Percentiles rank a stretch among this genome's conserved stretches.
Evolutionary conservation across 495 filamentous ascomycete species (phyloP).

Genomic region (Pseudoneurospora amorphoporcata): DNA sequence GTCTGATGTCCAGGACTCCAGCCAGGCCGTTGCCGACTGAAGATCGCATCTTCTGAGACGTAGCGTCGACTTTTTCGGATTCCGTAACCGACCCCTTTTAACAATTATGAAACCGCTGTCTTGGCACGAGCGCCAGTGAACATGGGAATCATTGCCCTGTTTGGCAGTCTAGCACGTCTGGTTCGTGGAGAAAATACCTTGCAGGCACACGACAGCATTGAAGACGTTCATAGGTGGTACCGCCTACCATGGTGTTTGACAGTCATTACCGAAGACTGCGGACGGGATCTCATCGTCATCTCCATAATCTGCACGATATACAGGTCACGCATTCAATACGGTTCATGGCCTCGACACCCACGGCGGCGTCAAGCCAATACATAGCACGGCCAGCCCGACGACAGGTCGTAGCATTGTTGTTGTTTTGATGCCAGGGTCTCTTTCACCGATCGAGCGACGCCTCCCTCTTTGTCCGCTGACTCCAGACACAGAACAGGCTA

Average conservation of each 20-base stretch:
- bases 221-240: background rate
- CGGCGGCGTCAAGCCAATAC: background rate
- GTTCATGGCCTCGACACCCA: background rate
- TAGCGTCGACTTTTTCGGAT: background rate
- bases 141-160: background rate
- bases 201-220: background rate
- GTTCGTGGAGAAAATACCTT: background rate
- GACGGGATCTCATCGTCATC: background rate
- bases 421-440: background rate
- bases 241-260: background rate
- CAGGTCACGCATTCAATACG: background rate
- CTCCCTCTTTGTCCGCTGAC: background rate
- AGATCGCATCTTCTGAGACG: conserved; percentile 22
- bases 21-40: background rate
- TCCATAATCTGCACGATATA: background rate
- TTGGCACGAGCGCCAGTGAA: conserved; percentile 5
- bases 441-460: background rate
- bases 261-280: background rate
- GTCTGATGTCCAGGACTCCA: background rate
- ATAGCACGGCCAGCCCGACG: background rate
- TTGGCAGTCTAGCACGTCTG: background rate
- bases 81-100: background rate
- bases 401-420: background rate
- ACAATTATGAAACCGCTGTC: conserved; percentile 7
- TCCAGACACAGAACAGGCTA: background rate